A percentile compares a stretch with the other conserved stretches of the same genome.
Evolutionary conservation across 192 early-diverging fungal species (phyloP).

Genomic region (Entomortierella beljakovae): DNA sequence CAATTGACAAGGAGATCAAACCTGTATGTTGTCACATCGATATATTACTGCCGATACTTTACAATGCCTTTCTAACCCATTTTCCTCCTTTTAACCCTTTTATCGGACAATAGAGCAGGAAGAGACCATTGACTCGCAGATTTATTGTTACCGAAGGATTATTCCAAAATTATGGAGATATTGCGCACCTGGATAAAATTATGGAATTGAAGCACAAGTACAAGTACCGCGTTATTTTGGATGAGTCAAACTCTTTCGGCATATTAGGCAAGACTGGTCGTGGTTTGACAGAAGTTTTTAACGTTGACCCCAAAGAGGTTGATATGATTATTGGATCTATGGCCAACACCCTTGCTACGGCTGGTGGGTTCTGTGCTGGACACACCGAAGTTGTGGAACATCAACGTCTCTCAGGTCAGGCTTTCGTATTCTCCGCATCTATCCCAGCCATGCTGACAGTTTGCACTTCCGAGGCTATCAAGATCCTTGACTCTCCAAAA

Average conservation of each 20-base stretch:
- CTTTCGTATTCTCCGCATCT: constrained; percentile 95
- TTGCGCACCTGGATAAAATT: constrained; percentile 83
- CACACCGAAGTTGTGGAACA: constrained; percentile 90
- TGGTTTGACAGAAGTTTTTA: constrained; percentile 88
- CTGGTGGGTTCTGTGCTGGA: constrained; percentile 95
- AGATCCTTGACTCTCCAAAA: constrained; percentile 58
- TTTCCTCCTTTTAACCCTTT: no score
- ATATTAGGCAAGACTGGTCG: constrained; percentile 87
- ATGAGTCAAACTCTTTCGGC: constrained; percentile 93
- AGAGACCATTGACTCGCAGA: constrained; percentile 84
- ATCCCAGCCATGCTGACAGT: constrained; percentile 94
- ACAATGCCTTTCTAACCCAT: no score
- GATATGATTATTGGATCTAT: constrained; percentile 93
- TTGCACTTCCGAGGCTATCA: constrained; percentile 86
- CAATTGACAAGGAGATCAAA: constrained; percentile 75
- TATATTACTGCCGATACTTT: no score
- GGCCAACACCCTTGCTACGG: constrained; percentile 79
- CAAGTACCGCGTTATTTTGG: constrained; percentile 96
- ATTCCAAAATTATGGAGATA: constrained; percentile 88
- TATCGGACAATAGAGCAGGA: constrained; percentile 67
- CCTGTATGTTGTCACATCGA: no score
- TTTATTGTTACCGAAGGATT: constrained; percentile 97
- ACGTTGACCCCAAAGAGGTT: constrained; percentile 77
- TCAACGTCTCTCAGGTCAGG: constrained; percentile 87
- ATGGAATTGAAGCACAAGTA: constrained; percentile 93